phyloP scores from a whole-genome alignment of 495 filamentous ascomycete genomes.

The Sporormia fimetaria region DNA sequence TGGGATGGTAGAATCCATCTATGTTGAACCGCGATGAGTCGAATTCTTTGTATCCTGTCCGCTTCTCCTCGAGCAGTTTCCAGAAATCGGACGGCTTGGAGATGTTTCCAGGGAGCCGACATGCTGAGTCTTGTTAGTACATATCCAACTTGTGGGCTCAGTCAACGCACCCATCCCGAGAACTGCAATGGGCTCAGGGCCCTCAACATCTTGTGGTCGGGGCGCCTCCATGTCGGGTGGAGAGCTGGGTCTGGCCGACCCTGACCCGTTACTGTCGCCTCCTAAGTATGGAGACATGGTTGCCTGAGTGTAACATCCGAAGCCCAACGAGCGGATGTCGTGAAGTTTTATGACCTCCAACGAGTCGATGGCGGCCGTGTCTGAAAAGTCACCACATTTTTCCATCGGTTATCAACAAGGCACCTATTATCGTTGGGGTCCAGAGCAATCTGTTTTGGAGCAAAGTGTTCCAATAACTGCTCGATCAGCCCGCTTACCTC shows the following conservation, averaged over 20 bases:
- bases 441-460: no score
- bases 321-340: no score
- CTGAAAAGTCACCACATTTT: no score
- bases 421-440: no score
- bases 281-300: no score
- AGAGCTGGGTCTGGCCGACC: not conserved
- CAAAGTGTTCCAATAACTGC: no score
- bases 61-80: conserved; percentile 8
- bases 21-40: not conserved
- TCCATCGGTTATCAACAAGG: no score
- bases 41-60: conserved; percentile 4
- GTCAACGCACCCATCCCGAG: conserved; percentile 13
- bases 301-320: no score
- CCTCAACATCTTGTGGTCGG: not conserved
- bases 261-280: no score
- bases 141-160: not conserved
- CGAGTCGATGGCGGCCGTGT: no score
- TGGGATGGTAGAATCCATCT: conserved; percentile 18
- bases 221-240: not conserved
- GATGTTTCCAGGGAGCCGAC: conserved; percentile 11
- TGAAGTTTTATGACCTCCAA: no score
- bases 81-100: conserved; percentile 2
- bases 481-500: no score
- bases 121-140: conserved; percentile 3
- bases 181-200: conserved; percentile 14